Evolutionary conservation across 257 asterid species (phyloP).

Genomic region (Misopates orontium): DNA sequence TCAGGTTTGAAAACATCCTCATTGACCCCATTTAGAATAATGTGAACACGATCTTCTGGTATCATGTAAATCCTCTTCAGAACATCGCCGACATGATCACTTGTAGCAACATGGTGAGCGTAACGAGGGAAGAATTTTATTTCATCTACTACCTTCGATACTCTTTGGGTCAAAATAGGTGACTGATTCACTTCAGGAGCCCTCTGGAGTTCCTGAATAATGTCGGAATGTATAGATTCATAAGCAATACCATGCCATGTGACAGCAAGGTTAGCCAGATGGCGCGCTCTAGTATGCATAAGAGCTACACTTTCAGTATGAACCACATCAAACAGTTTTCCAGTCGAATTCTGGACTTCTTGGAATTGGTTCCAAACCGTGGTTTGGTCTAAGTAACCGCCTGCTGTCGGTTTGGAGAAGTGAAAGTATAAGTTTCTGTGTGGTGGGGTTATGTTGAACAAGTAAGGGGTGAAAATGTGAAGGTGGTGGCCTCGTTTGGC

Average conservation of each 20-base stretch:
- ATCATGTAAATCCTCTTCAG: slow-evolving; percentile 73
- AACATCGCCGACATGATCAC: slow-evolving; percentile 71
- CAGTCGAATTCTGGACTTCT: slow-evolving; percentile 40
- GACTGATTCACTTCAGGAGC: slow-evolving; percentile 34
- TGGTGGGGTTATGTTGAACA: slow-evolving; percentile 33
- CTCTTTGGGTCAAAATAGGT: slow-evolving; percentile 34
- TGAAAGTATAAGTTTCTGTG: slow-evolving; percentile 43
- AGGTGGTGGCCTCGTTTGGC: slow-evolving; percentile 72
- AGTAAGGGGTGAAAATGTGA: slow-evolving; percentile 62
- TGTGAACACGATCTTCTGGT: slow-evolving; percentile 69
- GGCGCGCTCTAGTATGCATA: slow-evolving; percentile 60
- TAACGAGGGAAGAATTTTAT: slow-evolving; percentile 57
- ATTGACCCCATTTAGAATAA: slow-evolving; percentile 61
- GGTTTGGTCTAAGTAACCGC: slow-evolving; percentile 70
- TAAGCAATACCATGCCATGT: slow-evolving; percentile 86
- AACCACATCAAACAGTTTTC: slow-evolving; percentile 56
- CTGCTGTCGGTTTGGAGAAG: slow-evolving; percentile 57
- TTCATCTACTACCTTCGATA: slow-evolving; percentile 64
- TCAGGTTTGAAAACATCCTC: slow-evolving; percentile 54
- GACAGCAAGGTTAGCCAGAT: slow-evolving; percentile 56
- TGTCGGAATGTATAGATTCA: slow-evolving; percentile 72
- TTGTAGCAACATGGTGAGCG: slow-evolving; percentile 78
- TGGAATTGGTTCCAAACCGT: slow-evolving; percentile 58
- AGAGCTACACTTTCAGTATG: slow-evolving; percentile 81
- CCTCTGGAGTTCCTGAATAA: slow-evolving; percentile 60